These are phyloP conservation scores for Aaosphaeria pasadenensis DNA, from an alignment of 2,329 filamentous ascomycete genomes.

Conservation along the genomic window DNA sequence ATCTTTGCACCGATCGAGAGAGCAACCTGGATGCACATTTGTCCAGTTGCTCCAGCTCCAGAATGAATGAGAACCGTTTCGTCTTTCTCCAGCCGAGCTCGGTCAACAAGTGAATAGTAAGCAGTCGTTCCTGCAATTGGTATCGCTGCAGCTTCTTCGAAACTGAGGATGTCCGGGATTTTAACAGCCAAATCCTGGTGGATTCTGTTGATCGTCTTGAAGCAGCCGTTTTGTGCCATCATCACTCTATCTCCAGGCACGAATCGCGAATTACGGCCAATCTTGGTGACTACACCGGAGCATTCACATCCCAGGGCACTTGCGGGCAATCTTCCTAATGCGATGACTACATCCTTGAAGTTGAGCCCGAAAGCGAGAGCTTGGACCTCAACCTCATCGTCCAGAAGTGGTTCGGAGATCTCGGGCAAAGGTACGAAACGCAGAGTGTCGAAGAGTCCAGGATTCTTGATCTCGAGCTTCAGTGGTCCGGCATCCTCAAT, in stretches of 20 bases:
- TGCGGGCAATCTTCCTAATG: not conserved
- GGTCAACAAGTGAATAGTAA: not conserved
- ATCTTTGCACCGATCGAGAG: not conserved
- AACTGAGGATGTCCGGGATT: not conserved
- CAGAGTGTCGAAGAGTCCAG: not conserved
- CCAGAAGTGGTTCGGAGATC: not conserved
- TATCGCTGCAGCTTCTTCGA: not conserved
- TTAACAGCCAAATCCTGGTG: not conserved
- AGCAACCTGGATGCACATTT: not conserved
- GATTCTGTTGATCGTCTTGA: not conserved
- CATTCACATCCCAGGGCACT: not conserved
- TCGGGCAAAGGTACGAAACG: not conserved
- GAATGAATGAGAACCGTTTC: not conserved
- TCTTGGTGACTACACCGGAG: not conserved
- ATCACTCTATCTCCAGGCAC: not conserved
- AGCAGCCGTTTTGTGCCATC: not conserved
- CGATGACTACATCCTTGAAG: not conserved
- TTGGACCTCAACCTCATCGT: not conserved
- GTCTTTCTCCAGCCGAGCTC: not conserved
- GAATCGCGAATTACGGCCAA: not conserved
- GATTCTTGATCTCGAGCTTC: not conserved
- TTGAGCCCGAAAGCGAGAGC: not conserved
- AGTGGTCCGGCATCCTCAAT: not conserved
- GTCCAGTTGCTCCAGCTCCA: not conserved
- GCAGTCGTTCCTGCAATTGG: not conserved